Conservation (phyloP, 192 early-diverging fungal genomes). For the Backusella morwellensis region DNA sequence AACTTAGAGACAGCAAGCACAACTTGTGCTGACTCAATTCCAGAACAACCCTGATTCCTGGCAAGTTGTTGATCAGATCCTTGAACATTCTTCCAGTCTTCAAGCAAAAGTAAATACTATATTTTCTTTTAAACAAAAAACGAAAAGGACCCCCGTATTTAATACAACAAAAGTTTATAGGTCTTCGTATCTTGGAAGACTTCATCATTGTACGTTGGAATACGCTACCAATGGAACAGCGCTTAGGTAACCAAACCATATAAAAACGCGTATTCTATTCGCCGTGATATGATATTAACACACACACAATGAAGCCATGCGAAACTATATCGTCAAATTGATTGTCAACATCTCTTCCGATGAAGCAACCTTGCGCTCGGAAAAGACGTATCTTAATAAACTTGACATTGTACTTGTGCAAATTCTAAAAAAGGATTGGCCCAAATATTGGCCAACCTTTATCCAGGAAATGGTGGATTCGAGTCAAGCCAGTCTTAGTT, state of each 20-base stretch:
- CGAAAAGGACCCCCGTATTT: neutral
- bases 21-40: conserved; percentile 16
- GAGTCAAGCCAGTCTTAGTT: conserved; percentile 8
- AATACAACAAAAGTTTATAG: conserved; percentile 14
- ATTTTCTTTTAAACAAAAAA: neutral
- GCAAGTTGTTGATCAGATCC: conserved; percentile 20
- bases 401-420: conserved; percentile 23
- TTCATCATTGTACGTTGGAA: conserved; percentile 27
- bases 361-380: neutral
- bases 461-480: conserved; percentile 23
- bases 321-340: conserved; percentile 26
- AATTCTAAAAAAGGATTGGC: conserved; percentile 33
- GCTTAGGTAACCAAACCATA: neutral
- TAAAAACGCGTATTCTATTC: neutral
- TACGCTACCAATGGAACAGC: conserved; percentile 19
- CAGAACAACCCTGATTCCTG: conserved; percentile 22
- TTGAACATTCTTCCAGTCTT: conserved; percentile 15
- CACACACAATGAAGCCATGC: neutral
- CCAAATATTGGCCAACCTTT: conserved; percentile 24
- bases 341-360: conserved; percentile 12
- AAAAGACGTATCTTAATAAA: conserved; percentile 16
- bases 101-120: conserved; percentile 19
- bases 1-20: conserved; percentile 15
- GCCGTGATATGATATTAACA: neutral
- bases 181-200: conserved; percentile 19